phyloP scores from a whole-genome alignment of 2,329 filamentous ascomycete species.

The Trichoderma sp. region DNA sequence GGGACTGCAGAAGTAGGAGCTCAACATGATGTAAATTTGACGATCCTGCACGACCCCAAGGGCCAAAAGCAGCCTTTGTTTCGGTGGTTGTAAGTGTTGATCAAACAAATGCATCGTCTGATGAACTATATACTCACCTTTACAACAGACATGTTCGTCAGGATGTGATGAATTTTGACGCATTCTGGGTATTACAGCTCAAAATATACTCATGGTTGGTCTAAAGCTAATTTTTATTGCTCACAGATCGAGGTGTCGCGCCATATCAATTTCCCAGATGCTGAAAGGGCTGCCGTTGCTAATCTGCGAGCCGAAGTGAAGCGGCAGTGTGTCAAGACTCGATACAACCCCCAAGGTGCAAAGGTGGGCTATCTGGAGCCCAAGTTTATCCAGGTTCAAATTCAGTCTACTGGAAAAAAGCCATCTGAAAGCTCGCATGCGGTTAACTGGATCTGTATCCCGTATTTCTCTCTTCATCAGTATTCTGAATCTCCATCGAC shows the following conservation, averaged over 20 bases:
- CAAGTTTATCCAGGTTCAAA: slow-evolving; percentile 42
- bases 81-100: slow-evolving; percentile 44
- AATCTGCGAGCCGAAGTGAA: slow-evolving; percentile 46
- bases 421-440: slow-evolving; percentile 29
- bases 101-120: slow-evolving; percentile 18
- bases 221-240: slow-evolving; percentile 24
- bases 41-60: slow-evolving; percentile 41
- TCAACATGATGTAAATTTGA: slow-evolving; percentile 43
- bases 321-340: slow-evolving; percentile 43
- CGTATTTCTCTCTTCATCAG: slow-evolving; percentile 52
- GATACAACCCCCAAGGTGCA: slow-evolving; percentile 44
- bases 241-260: slow-evolving; percentile 43
- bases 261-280: slow-evolving; percentile 40
- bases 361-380: slow-evolving; percentile 51
- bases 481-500: slow-evolving; percentile 46
- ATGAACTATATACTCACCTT: neutral
- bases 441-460: slow-evolving; percentile 50
- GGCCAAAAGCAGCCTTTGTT: slow-evolving; percentile 44
- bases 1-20: slow-evolving; percentile 45
- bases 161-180: slow-evolving; percentile 48
- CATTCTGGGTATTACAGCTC: slow-evolving; percentile 43
- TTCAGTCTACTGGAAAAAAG: slow-evolving; percentile 36
- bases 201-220: neutral
- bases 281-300: slow-evolving; percentile 42
- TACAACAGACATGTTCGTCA: slow-evolving; percentile 44